phyloP scores from a whole-genome alignment of 1,139 yeast species.

The Nakaseomyces bracarensis region DNA sequence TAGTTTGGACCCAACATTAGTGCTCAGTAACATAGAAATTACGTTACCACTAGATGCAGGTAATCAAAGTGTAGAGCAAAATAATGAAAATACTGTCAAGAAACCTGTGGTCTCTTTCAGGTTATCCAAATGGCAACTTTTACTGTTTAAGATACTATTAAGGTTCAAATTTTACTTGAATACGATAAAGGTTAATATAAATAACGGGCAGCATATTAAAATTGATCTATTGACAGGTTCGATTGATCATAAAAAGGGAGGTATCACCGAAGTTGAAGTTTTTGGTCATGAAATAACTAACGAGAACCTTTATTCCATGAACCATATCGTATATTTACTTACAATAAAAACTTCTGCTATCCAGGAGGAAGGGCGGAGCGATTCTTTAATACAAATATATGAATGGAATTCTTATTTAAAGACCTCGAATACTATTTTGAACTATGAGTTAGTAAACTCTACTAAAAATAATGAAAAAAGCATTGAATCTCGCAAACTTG shows the following conservation, averaged over 20 bases:
- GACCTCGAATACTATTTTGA: constrained; percentile 3
- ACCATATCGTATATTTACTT: constrained; percentile 17
- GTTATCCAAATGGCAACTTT: constrained; percentile 1
- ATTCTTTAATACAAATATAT: background rate
- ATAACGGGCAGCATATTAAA: constrained; percentile 11
- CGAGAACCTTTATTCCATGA: constrained; percentile 15
- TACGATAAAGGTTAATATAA: constrained; percentile 8
- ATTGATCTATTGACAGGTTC: constrained; percentile 17
- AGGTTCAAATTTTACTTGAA: constrained; percentile 4
- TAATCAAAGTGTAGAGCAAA: background rate
- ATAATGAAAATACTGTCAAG: background rate
- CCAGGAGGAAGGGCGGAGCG: background rate
- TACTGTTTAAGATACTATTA: background rate
- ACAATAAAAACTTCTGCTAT: constrained; percentile 9
- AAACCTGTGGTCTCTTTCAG: background rate
- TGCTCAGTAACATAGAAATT: constrained; percentile 17
- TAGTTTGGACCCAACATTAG: constrained; percentile 18
- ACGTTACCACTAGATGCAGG: constrained; percentile 5
- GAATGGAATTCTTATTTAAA: constrained; percentile 4
- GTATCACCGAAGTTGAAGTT: constrained; percentile 14
- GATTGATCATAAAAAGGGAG: constrained; percentile 12
- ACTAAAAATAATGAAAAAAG: background rate
- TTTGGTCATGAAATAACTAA: constrained; percentile 17
- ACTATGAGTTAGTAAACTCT: constrained; percentile 5
- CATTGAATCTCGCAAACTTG: background rate